These are phyloP conservation scores for Cercospora zeae-maydis DNA, from an alignment of 2,329 filamentous ascomycete genomes.

Conservation along the genomic window DNA sequence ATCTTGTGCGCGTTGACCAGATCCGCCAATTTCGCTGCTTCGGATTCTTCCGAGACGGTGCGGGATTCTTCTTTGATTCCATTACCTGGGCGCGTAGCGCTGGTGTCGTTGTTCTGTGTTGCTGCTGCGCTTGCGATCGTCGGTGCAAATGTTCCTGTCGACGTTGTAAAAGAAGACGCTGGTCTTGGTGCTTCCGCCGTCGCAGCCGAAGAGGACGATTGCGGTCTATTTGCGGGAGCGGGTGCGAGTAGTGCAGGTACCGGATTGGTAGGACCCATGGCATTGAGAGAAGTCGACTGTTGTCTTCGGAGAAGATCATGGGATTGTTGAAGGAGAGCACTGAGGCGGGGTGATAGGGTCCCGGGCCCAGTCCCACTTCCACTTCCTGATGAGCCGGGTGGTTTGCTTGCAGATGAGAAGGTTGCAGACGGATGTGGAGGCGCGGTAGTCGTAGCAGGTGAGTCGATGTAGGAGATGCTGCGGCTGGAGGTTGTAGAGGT, in stretches of 20 bases:
- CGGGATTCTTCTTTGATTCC: neutral
- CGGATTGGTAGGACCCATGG: neutral
- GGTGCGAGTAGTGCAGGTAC: too few relatives aligned
- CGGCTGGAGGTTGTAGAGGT: neutral
- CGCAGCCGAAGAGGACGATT: neutral
- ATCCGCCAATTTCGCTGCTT: neutral
- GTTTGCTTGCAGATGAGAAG: neutral
- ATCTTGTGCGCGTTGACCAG: constrained; percentile 4
- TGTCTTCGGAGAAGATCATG: neutral
- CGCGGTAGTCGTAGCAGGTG: neutral
- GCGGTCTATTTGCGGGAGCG: neutral
- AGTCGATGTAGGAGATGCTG: neutral
- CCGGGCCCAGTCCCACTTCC: too few relatives aligned
- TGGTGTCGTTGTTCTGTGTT: neutral
- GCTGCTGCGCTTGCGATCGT: neutral
- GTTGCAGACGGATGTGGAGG: neutral
- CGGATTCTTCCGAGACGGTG: neutral
- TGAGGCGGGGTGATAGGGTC: neutral
- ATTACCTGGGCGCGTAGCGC: neutral
- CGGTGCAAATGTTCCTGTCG: neutral
- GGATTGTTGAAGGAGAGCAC: neutral
- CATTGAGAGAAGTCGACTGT: neutral
- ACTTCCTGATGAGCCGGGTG: too few relatives aligned
- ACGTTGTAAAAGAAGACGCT: too few relatives aligned
- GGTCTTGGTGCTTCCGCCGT: neutral